Evolutionary conservation across 495 filamentous ascomycete genomes (phyloP).

Genomic region (Xylaria intraflava): DNA sequence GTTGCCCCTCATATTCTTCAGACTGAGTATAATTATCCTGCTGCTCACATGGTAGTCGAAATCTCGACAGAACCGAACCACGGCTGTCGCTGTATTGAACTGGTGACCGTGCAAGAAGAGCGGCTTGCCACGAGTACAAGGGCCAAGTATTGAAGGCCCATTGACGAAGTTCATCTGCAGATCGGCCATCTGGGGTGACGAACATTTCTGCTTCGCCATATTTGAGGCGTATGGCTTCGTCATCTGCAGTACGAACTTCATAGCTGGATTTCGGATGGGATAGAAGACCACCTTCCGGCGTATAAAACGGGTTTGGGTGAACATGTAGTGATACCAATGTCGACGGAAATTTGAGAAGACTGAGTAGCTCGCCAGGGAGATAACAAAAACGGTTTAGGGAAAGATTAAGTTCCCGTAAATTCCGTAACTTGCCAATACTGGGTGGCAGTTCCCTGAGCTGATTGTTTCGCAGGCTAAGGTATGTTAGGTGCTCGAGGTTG

Average conservation of each 20-base stretch:
- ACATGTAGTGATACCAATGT: slow-evolving; percentile 32
- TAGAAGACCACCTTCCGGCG: slow-evolving; percentile 16
- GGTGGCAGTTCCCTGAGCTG: slow-evolving; percentile 57
- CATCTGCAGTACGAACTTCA: not conserved
- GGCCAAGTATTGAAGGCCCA: not conserved
- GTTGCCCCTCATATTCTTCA: not conserved
- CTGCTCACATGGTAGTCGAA: slow-evolving; percentile 10
- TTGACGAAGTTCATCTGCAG: not conserved
- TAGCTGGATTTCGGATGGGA: not conserved
- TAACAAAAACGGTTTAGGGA: slow-evolving; percentile 60
- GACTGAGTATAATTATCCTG: not conserved
- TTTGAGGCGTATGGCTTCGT: not conserved
- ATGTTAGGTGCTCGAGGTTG: slow-evolving; percentile 51
- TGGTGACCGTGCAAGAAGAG: slow-evolving; percentile 18
- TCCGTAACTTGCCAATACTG: slow-evolving; percentile 54
- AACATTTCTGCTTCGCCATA: not conserved
- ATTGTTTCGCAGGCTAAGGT: slow-evolving; percentile 70
- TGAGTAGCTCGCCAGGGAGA: slow-evolving; percentile 66
- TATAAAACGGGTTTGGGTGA: slow-evolving; percentile 45
- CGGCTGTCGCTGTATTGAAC: slow-evolving; percentile 28
- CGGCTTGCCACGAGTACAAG: slow-evolving; percentile 5
- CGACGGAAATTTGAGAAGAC: slow-evolving; percentile 42
- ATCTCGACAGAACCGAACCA: slow-evolving; percentile 23
- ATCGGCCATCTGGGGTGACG: not conserved
- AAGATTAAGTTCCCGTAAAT: slow-evolving; percentile 62